These are phyloP conservation scores for Capronia coronata DNA, from an alignment of 2,329 filamentous ascomycete genomes.

Conservation along the genomic window DNA sequence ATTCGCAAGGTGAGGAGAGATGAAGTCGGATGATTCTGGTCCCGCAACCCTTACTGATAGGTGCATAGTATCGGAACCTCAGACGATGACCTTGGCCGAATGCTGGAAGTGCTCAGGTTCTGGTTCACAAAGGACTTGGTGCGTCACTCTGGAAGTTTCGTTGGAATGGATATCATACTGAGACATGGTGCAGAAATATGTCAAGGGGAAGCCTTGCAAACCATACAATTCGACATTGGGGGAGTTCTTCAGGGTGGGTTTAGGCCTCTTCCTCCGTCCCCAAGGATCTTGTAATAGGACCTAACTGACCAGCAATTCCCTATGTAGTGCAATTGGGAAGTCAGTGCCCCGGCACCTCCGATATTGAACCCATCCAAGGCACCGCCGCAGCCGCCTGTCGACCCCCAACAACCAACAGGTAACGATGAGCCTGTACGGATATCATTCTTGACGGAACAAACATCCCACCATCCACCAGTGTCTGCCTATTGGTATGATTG, in stretches of 20 bases:
- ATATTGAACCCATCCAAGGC: slow-evolving; percentile 41
- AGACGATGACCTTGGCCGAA: slow-evolving; percentile 83
- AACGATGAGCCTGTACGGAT: slow-evolving; percentile 58
- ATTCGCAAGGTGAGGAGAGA: slow-evolving; percentile 56
- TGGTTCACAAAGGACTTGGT: slow-evolving; percentile 97
- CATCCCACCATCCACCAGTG: slow-evolving; percentile 93
- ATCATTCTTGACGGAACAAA: slow-evolving; percentile 95
- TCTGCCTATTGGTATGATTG: slow-evolving; percentile 94
- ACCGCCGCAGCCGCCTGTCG: slow-evolving; percentile 33
- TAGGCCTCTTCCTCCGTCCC: too few relatives aligned
- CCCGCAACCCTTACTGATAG: slow-evolving; percentile 34
- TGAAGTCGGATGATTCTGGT: slow-evolving; percentile 6
- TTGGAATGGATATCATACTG: slow-evolving; percentile 9
- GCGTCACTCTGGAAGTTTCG: slow-evolving; percentile 24
- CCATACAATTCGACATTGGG: slow-evolving; percentile 96
- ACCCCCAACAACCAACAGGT: slow-evolving; percentile 31
- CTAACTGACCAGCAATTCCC: slow-evolving; percentile 3
- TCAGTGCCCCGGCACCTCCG: slow-evolving; percentile 67
- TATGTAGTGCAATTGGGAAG: slow-evolving; percentile 83
- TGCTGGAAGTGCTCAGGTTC: slow-evolving; percentile 89
- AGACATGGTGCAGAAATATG: slow-evolving; percentile 65
- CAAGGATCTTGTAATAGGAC: too few relatives aligned
- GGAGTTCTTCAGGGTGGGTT: slow-evolving; percentile 96
- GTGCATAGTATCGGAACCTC: slow-evolving; percentile 67
- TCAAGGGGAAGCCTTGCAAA: slow-evolving; percentile 97